Percentiles rank a stretch among this genome's conserved stretches.
Evolutionary conservation across 2,329 filamentous ascomycete species (phyloP).

Genomic region (Peltaster fructicola): DNA sequence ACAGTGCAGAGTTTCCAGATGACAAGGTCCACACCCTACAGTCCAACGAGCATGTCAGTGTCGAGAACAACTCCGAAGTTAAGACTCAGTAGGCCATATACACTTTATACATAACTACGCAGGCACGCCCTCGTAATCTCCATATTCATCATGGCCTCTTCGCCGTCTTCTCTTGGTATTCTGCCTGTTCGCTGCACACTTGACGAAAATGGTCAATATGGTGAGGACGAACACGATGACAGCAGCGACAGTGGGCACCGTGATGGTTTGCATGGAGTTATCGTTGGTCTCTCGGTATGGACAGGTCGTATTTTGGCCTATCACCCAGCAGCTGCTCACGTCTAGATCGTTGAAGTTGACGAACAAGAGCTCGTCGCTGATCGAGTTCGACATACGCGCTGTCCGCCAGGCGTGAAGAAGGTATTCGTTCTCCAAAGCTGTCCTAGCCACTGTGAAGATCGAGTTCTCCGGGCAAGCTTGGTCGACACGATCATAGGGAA

Average conservation of each 20-base stretch:
- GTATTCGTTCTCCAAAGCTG: constrained; percentile 45
- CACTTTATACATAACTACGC: background rate
- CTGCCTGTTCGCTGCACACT: constrained; percentile 44
- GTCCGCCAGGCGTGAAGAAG: constrained; percentile 23
- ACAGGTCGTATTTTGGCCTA: constrained; percentile 37
- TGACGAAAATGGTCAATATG: constrained; percentile 43
- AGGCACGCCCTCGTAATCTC: constrained; percentile 53
- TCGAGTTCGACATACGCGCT: constrained; percentile 4
- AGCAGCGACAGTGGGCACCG: constrained; percentile 44
- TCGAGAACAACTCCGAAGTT: constrained; percentile 58
- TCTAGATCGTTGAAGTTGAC: constrained; percentile 45
- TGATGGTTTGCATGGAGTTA: constrained; percentile 29
- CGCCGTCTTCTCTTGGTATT: constrained; percentile 31
- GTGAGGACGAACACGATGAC: constrained; percentile 45
- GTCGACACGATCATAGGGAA: constrained; percentile 23
- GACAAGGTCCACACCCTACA: constrained; percentile 50
- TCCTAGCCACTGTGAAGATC: constrained; percentile 40
- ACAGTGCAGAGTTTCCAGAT: constrained; percentile 56
- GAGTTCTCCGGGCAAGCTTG: constrained; percentile 31
- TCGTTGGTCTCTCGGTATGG: constrained; percentile 30
- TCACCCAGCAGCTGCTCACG: constrained; percentile 41
- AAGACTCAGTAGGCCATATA: constrained; percentile 56
- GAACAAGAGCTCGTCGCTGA: constrained; percentile 28
- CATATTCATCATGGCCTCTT: constrained; percentile 31
- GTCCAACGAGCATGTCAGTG: constrained; percentile 53